Conservation (phyloP, 2,329 filamentous ascomycete species). For the Fusarium begoniae region DNA sequence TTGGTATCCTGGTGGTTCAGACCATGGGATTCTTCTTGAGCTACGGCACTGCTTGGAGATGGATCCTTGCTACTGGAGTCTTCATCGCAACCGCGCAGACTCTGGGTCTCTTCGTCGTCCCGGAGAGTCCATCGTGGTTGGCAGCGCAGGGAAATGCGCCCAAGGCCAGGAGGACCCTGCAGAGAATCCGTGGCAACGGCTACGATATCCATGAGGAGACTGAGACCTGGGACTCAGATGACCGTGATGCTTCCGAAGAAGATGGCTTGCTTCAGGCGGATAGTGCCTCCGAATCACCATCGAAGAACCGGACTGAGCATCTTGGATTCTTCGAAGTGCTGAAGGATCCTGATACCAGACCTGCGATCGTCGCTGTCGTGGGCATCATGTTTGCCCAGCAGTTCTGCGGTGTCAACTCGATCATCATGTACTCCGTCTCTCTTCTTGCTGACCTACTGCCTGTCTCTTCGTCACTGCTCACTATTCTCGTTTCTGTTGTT, state of each 20-base stretch:
- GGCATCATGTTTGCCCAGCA: conserved; percentile 95
- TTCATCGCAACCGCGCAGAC: conserved; percentile 73
- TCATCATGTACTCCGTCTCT: conserved; percentile 98
- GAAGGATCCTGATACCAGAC: conserved; percentile 72
- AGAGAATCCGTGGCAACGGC: conserved; percentile 76
- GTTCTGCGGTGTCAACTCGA: conserved; percentile 92
- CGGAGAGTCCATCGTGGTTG: conserved; percentile 90
- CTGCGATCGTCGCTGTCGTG: conserved; percentile 82
- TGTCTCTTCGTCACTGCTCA: conserved; percentile 82
- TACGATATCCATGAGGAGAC: conserved; percentile 79
- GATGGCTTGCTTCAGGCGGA: conserved; percentile 68
- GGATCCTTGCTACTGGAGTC: conserved; percentile 80
- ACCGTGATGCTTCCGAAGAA: conserved; percentile 66
- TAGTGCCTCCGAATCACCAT: conserved; percentile 42
- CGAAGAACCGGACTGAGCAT: conserved; percentile 46
- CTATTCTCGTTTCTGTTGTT: conserved; percentile 85
- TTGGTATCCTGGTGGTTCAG: conserved; percentile 87
- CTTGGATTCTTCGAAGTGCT: conserved; percentile 73
- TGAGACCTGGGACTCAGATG: conserved; percentile 63
- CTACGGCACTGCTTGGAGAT: conserved; percentile 80
- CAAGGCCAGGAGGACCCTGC: conserved; percentile 73
- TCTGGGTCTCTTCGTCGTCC: conserved; percentile 76
- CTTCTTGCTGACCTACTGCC: conserved; percentile 84
- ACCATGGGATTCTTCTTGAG: conserved; percentile 88
- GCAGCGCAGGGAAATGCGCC: conserved; percentile 71